Evolutionary conservation across 495 filamentous ascomycete genomes (phyloP).

Genomic region (Lasiosphaeris hirsuta): DNA sequence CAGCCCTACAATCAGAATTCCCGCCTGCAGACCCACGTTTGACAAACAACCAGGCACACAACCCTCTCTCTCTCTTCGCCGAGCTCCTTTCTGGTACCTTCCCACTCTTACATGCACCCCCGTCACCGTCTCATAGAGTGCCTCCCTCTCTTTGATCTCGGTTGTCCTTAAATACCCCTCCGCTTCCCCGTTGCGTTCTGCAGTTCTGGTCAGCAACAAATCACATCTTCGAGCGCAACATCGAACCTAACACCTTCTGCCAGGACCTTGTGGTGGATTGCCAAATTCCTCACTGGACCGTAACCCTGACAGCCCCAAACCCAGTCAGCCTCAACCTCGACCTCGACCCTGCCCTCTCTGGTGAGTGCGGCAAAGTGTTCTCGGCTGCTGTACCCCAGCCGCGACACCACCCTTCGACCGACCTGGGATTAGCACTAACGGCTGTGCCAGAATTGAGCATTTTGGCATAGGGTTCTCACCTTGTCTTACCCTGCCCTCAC

Average conservation of each 20-base stretch:
- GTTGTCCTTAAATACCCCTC: neutral
- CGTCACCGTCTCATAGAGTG: neutral
- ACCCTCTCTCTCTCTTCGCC: neutral
- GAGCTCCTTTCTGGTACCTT: slow-evolving; percentile 1
- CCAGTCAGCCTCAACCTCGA: neutral
- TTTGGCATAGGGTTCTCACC: too few relatives aligned
- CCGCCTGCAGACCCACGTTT: slow-evolving; percentile 22
- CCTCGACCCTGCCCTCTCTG: neutral
- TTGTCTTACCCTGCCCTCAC: too few relatives aligned
- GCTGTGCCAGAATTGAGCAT: too few relatives aligned
- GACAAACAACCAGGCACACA: slow-evolving; percentile 23
- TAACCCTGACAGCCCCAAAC: neutral
- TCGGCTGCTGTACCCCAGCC: slow-evolving; percentile 6
- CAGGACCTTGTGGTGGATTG: too few relatives aligned
- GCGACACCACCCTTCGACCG: too few relatives aligned
- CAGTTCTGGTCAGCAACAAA: neutral
- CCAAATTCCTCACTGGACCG: neutral
- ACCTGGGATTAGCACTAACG: too few relatives aligned
- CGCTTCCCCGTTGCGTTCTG: neutral
- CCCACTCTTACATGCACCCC: neutral
- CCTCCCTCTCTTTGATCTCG: neutral
- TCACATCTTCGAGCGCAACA: neutral
- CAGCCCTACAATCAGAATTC: slow-evolving; percentile 24
- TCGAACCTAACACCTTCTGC: too few relatives aligned
- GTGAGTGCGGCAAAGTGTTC: neutral